phyloP scores from a whole-genome alignment of 306 rosid species.

The Amphicarpaea edgeworthii region DNA sequence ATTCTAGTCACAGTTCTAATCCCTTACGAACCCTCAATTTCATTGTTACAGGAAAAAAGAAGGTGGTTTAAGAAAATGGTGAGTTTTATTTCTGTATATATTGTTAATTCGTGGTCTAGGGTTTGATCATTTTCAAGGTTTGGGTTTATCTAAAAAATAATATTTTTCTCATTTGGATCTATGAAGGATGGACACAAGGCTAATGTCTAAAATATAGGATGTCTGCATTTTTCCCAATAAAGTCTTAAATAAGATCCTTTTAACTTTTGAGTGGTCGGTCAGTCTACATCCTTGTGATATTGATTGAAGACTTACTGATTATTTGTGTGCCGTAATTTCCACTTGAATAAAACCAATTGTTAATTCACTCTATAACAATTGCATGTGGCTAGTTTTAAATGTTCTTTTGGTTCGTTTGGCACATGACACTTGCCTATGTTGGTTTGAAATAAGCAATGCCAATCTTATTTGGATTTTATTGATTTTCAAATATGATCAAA shows the following conservation, averaged over 20 bases:
- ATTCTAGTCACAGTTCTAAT: conserved; percentile 28
- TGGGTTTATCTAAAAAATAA: neutral
- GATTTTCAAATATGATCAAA: conserved; percentile 2
- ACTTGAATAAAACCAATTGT: neutral
- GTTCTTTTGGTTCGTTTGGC: neutral
- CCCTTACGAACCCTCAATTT: conserved; percentile 9
- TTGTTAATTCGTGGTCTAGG: neutral
- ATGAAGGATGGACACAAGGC: neutral
- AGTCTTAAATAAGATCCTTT: neutral
- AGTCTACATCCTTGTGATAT: neutral
- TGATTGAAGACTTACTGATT: neutral
- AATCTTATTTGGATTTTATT: neutral
- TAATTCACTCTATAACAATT: neutral
- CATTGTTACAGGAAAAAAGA: conserved; percentile 64
- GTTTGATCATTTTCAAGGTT: conserved; percentile 19
- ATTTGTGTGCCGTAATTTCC: neutral
- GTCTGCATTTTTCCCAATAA: neutral
- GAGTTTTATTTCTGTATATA: conserved; percentile 50
- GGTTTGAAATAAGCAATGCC: neutral
- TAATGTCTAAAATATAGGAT: neutral
- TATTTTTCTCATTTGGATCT: neutral
- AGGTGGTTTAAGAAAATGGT: conserved; percentile 68
- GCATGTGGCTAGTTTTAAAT: conserved; percentile 15
- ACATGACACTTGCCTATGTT: neutral
- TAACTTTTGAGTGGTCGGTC: neutral